phyloP scores from a whole-genome alignment of 805 yeast genomes.

The Cyberlindnera americana region DNA sequence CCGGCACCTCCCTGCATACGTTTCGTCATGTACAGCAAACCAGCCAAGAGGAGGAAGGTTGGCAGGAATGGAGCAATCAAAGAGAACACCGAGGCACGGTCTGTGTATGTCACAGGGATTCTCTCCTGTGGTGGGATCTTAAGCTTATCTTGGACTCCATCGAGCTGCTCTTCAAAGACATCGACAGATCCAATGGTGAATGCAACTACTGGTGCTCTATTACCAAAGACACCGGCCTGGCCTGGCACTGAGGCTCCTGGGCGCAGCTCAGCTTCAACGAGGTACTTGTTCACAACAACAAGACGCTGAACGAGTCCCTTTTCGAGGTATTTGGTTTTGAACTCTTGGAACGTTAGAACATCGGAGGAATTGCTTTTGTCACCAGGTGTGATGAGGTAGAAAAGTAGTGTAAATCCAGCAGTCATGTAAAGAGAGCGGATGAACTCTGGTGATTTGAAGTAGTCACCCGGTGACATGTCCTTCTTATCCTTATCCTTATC shows the following conservation, averaged over 20 bases:
- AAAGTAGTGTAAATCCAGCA: constrained; percentile 35
- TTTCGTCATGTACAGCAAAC: constrained; percentile 44
- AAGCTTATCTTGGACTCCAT: constrained; percentile 63
- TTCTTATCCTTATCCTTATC: constrained; percentile 24
- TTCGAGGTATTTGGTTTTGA: constrained; percentile 73
- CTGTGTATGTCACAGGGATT: constrained; percentile 73
- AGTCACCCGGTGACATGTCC: constrained; percentile 32
- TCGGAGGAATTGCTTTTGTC: constrained; percentile 26
- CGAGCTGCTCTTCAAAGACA: constrained; percentile 79
- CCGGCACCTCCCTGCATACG: constrained; percentile 41
- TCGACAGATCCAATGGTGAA: constrained; percentile 90
- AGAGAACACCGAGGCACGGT: constrained; percentile 60
- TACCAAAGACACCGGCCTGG: constrained; percentile 28
- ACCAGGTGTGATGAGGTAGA: constrained; percentile 31
- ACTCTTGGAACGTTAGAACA: constrained; percentile 69
- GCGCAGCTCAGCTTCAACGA: constrained; percentile 66
- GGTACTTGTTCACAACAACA: constrained; percentile 66
- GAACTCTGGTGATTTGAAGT: constrained; percentile 42
- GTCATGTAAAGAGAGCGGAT: constrained; percentile 36
- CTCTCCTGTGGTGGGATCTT: constrained; percentile 66
- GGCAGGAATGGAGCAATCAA: constrained; percentile 73
- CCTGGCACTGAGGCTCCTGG: constrained; percentile 33
- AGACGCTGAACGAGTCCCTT: constrained; percentile 74
- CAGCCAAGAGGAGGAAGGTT: constrained; percentile 76
- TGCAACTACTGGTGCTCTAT: constrained; percentile 43